Evolutionary conservation across 1,139 yeast genomes (phyloP), one percentile per base, ranked within the genome.

Genomic region (Dujonia santamariae): DNA sequence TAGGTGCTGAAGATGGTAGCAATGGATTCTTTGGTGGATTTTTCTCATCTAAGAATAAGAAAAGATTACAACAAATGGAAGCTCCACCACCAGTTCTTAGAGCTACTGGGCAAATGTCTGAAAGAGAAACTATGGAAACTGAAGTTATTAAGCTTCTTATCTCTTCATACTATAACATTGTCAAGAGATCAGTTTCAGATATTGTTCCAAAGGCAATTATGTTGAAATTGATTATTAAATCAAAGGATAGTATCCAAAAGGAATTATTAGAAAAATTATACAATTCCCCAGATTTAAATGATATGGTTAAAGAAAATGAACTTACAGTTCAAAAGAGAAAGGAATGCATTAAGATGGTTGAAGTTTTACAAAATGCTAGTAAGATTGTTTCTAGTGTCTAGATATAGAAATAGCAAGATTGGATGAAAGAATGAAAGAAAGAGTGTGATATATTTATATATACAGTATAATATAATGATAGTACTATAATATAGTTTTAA

Each of bases 21-120:
- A 77, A 79, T 35, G 94, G 95, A 1, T 92, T 92, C 66, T 92
- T 92, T 57, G 96, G 97, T 36, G 95, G 96, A 0, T 90, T 92
- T 60, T 92, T 92, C 62, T 79, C 94, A 14, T 79, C 94, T 7
- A 88, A 92, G 61, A 90, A 88, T 61, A 92, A 90, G 64, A 90
- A 90, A 75, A 81, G 95, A 62, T 73, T 90, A 53, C 97, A 94
- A 30, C 83, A 90, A 20, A 86, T 92, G 95, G 98, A 92, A 60
- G 90, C 96, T 2, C 98, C 98, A 32, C 98, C 98, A 28, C 80
- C 95, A 26, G 90, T 88, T 11, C 78, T 92, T 56, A 85, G 92
- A 59, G 98, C 98, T 5, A 80, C 95, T 17, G 97, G 97, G 28
- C 80, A 85, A 39, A 82, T 92, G 86, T 78, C 95, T 17, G 98